Base-by-base conservation (phyloP, 208 protist genomes). In the Leishmania arabica region DNA sequence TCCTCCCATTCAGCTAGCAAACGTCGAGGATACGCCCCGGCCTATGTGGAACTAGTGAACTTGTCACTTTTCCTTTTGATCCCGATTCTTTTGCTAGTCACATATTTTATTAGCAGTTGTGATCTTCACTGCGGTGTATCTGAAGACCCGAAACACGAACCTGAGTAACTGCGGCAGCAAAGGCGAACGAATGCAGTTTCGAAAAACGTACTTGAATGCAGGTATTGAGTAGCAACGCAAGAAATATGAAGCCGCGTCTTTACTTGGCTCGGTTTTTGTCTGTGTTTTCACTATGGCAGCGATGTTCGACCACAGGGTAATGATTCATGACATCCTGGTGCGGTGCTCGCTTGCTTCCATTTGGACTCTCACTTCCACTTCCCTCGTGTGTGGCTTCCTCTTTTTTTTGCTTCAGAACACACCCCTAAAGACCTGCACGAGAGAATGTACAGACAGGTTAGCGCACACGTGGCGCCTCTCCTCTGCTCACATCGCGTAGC, bases 381-480 rank as follows among this genome's bases (percentile, higher is more conserved):
- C 19, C 64, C 13, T 6, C 34, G 1, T n/a, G 24, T 62, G 56
- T 45, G 31, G 21, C 37, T 73, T 53, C 19, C 6, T 73, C 24
- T 45, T 73, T 47, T 45, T 31, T 64, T 40, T 75, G 45, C 17
- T 74, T 62, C 19, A 53, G 42, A 68, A 71, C 17, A 75, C 49
- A 42, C n/a, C 58, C 49, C 45, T 73, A 17, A 37, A 8, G 3
- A 75, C 51, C 19, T 27, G 6, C n/a, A 58, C 17, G 17, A 60
- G 13, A 75, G 3, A 75, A 83, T 83, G 81, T n/a, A 73, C 53
- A 69, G 81, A 72, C 66, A 77, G 42, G 5, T 76, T 6, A 53
- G 81, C 11, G 6, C 17, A 15, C 47, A 60, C 34, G 45, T 51
- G 42, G 53, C 68, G 42, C 27, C 68, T 53, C 17, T 72, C 40